Conservation (phyloP, 345 rosid species). For the Eutrema heterophyllum region DNA sequence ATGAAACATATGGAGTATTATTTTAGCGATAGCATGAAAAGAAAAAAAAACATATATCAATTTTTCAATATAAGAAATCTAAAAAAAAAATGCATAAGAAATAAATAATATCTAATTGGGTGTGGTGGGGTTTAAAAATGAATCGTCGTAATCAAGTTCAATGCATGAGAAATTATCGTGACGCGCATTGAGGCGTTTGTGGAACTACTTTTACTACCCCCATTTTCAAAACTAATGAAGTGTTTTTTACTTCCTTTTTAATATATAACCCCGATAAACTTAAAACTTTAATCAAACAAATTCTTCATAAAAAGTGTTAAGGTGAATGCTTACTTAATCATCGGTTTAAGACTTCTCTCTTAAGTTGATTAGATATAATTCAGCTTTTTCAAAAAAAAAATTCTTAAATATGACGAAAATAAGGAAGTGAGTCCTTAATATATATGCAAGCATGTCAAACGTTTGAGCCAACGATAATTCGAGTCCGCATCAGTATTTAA, state of each 20-base stretch:
- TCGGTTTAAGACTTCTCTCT: not conserved
- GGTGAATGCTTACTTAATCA: conserved; percentile 16
- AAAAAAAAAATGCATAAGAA: not conserved
- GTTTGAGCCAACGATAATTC: not conserved
- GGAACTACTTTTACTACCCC: not conserved
- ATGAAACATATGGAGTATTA: too few relatives aligned
- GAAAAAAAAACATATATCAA: too few relatives aligned
- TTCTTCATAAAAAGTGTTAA: not conserved
- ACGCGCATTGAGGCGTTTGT: conserved; percentile 30
- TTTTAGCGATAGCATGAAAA: too few relatives aligned
- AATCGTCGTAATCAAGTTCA: conserved; percentile 31
- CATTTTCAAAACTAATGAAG: conserved; percentile 3
- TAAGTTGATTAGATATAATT: not conserved
- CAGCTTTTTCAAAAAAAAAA: not conserved
- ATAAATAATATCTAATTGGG: not conserved
- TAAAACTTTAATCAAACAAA: not conserved
- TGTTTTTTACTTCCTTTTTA: not conserved
- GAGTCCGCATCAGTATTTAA: not conserved
- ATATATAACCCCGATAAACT: not conserved
- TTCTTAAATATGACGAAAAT: not conserved
- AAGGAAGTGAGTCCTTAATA: not conserved
- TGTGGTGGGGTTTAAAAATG: not conserved
- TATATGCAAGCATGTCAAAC: conserved; percentile 9
- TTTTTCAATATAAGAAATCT: too few relatives aligned
- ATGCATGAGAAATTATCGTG: conserved; percentile 42